Evolutionary conservation across 495 filamentous ascomycete genomes (phyloP).

Genomic region (Lasiosphaeria ovina): DNA sequence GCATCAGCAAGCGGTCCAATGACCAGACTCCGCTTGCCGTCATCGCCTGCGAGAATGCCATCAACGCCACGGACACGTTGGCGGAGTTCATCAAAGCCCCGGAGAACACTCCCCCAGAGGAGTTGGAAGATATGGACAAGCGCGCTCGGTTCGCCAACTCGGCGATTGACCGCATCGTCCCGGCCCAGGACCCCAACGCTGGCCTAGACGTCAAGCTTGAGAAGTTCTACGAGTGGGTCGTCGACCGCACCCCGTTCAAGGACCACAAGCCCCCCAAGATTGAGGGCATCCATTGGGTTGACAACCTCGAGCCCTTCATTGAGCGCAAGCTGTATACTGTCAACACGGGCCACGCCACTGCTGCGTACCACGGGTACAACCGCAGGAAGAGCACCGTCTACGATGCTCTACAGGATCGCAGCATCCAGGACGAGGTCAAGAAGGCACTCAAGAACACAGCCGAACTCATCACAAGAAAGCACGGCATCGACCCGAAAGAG

Average conservation of each 20-base stretch:
- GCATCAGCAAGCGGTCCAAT: slow-evolving; percentile 68
- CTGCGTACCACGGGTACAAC: slow-evolving; percentile 90
- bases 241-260: slow-evolving; percentile 79
- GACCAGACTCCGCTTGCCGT: slow-evolving; percentile 74
- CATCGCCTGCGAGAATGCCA: slow-evolving; percentile 97
- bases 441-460: slow-evolving; percentile 78
- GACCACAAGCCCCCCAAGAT: slow-evolving; percentile 57
- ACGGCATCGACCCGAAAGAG: slow-evolving; percentile 71
- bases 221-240: slow-evolving; percentile 98
- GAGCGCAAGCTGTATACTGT: slow-evolving; percentile 99
- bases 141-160: slow-evolving; percentile 89
- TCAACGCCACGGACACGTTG: slow-evolving; percentile 83
- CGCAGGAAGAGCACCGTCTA: slow-evolving; percentile 80
- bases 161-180: slow-evolving; percentile 96
- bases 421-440: slow-evolving; percentile 72
- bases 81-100: slow-evolving; percentile 74
- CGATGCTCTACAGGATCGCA: slow-evolving; percentile 66
- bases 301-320: slow-evolving; percentile 89
- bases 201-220: slow-evolving; percentile 93
- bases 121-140: slow-evolving; percentile 57
- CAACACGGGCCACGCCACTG: slow-evolving; percentile 97
- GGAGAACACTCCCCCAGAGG: slow-evolving; percentile 59
- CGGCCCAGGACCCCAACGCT: slow-evolving; percentile 71
- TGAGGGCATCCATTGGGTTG: slow-evolving; percentile 86
- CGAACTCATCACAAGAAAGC: slow-evolving; percentile 79